Evolutionary conservation across 495 filamentous ascomycete genomes (phyloP), one percentile per base, ranked within the genome.

Genomic region (Talaromyces proteolyticus): DNA sequence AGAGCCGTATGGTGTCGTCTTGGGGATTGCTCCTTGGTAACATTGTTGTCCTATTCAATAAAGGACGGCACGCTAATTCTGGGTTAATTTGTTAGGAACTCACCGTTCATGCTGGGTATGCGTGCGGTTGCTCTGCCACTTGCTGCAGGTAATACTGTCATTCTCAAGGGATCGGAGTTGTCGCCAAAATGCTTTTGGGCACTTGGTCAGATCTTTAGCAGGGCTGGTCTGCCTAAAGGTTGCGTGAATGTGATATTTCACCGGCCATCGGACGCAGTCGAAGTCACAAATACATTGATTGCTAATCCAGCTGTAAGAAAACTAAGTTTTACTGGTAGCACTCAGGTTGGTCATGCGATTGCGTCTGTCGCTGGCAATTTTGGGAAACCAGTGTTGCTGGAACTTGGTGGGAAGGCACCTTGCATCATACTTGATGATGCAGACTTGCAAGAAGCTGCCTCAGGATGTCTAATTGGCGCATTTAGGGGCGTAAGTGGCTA

Each of bases 21-120:
- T 95, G 16, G 82, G 78, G 26, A 89, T 94, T 66, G 89, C 88
- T 18, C 89, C 91, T 24, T 95, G 91, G 88, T 49, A 42, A 6
- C 11, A 48, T 14, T 17, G 40, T 17, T 7, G n/a, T 47, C 17
- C n/a, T 23, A 7, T 38, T 8, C n/a, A 11, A 19, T 22, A 42
- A 17, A 21, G n/a, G 17, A 42, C n/a, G 22, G 7, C 12, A 3
- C 22, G 34, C 25, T 39, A 47, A 34, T 47, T n/a, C 14, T 12
- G 11, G 17, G 23, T 26, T 38, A 29, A 18, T 47, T 17, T 8
- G 7, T 14, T 22, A 49, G 47, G 47, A 86, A 85, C 57, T 75
- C 71, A 1, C 81, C 89, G 36, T 85, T 83, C 53, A 73, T 76
- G 26, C 69, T 89, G 14, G 80, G 79, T 37, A 65, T 84, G n/a